phyloP scores from a whole-genome alignment of 2,329 filamentous ascomycete genomes.

The Diaporthe velutina region DNA sequence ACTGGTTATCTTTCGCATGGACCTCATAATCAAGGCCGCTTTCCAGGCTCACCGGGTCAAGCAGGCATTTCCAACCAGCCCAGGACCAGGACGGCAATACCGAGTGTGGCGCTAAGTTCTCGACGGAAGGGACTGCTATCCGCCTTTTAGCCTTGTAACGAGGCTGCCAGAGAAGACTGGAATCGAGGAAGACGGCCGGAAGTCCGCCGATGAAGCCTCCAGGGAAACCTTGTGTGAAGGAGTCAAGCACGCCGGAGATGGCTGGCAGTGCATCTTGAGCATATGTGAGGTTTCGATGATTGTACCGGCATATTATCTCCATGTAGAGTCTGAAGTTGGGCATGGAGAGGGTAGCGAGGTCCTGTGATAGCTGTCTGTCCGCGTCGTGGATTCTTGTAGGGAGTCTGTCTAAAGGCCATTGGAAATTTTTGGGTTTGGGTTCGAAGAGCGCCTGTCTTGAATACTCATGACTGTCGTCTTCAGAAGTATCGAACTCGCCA shows the following conservation, averaged over 20 bases:
- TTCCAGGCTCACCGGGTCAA: slow-evolving; percentile 9
- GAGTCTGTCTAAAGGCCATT: background rate
- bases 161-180: slow-evolving; percentile 19
- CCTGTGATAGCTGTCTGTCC: background rate
- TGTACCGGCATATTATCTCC: slow-evolving; percentile 10
- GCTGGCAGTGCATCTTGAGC: background rate
- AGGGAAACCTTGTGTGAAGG: background rate
- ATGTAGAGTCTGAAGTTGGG: slow-evolving; percentile 4
- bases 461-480: background rate
- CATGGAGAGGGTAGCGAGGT: background rate
- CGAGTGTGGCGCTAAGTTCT: background rate
- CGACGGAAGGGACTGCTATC: background rate
- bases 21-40: background rate
- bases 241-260: background rate
- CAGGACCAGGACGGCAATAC: slow-evolving; percentile 1
- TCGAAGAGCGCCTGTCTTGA: background rate
- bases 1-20: background rate
- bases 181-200: background rate
- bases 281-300: background rate
- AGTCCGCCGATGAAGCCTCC: background rate
- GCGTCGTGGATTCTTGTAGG: background rate
- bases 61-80: slow-evolving; percentile 6
- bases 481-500: background rate
- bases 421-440: background rate
- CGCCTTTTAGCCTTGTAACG: background rate